A percentile compares a stretch with the other conserved stretches of the same genome.
phyloP scores from a whole-genome alignment of 1,284 basidiomycete genomes.

The Acaromyces ingoldii region DNA sequence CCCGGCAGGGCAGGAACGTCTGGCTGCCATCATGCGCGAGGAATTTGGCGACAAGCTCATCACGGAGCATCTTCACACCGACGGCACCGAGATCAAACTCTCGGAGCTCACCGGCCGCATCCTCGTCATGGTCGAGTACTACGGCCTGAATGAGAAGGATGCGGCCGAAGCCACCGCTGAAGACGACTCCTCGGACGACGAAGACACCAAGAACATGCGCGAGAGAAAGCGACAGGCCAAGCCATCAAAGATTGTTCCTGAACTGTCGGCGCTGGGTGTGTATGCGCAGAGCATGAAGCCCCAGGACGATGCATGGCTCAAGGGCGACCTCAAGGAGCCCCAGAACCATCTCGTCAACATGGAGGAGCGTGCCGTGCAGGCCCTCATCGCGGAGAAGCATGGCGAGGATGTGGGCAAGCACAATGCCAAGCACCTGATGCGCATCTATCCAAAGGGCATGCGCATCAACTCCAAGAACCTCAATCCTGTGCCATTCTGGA shows the following conservation, averaged over 20 bases:
- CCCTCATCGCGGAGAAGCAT: slow-evolving; percentile 53
- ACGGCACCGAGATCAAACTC: slow-evolving; percentile 55
- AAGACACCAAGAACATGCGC: slow-evolving; percentile 14
- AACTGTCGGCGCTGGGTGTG: slow-evolving; percentile 36
- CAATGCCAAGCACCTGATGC: slow-evolving; percentile 56
- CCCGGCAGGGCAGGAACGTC: slow-evolving; percentile 56
- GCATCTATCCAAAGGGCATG: slow-evolving; percentile 62
- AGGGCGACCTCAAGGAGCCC: slow-evolving; percentile 27
- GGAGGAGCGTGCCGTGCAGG: slow-evolving; percentile 57
- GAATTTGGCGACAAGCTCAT: slow-evolving; percentile 60
- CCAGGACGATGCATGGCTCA: slow-evolving; percentile 33
- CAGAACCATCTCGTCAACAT: slow-evolving; percentile 59
- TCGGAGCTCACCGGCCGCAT: slow-evolving; percentile 59
- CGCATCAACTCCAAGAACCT: slow-evolving; percentile 54
- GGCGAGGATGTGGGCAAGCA: slow-evolving; percentile 50
- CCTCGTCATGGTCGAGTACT: slow-evolving; percentile 59
- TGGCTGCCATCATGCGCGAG: slow-evolving; percentile 60
- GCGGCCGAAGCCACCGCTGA: background rate
- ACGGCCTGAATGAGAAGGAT: slow-evolving; percentile 10
- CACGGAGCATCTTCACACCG: slow-evolving; percentile 36
- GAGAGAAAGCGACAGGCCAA: slow-evolving; percentile 16
- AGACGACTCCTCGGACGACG: slow-evolving; percentile 13
- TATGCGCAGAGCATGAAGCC: slow-evolving; percentile 45
- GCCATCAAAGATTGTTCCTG: slow-evolving; percentile 34
- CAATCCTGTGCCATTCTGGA: slow-evolving; percentile 57